Percentiles rank a stretch among this genome's conserved stretches.
Conservation (phyloP, 2,329 filamentous ascomycete genomes). For the Fusarium redolens region DNA sequence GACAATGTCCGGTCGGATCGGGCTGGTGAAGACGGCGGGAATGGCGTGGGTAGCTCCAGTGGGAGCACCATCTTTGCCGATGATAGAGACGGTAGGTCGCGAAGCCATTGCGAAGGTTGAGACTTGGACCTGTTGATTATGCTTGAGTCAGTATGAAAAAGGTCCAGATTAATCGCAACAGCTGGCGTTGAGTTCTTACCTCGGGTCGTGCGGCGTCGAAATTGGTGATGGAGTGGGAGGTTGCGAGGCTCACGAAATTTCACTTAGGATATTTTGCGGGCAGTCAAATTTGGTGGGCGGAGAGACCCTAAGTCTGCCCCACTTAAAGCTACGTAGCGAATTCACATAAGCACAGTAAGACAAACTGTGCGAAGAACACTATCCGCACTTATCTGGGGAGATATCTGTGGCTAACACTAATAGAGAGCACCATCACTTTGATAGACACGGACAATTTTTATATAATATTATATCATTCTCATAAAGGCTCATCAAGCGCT, state of each 20-base stretch:
- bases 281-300: slow-evolving; percentile 52
- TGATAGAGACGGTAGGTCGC: slow-evolving; percentile 97
- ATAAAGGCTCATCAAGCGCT: slow-evolving; percentile 27
- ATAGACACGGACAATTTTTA: not conserved
- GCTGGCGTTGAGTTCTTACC: slow-evolving; percentile 47
- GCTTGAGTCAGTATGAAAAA: slow-evolving; percentile 35
- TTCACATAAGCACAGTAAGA: not conserved
- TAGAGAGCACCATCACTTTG: not conserved
- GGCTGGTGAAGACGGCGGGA: slow-evolving; percentile 95
- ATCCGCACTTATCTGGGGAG: not conserved
- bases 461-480: slow-evolving; percentile 30
- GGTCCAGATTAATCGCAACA: slow-evolving; percentile 9
- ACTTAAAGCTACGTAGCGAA: slow-evolving; percentile 45
- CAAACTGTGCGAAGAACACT: not conserved
- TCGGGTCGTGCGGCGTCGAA: slow-evolving; percentile 56
- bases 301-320: slow-evolving; percentile 53
- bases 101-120: slow-evolving; percentile 80
- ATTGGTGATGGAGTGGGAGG: slow-evolving; percentile 51
- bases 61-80: slow-evolving; percentile 94
- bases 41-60: slow-evolving; percentile 90
- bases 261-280: slow-evolving; percentile 49
- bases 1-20: slow-evolving; percentile 99
- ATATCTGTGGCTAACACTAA: not conserved
- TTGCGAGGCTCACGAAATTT: slow-evolving; percentile 52
- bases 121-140: slow-evolving; percentile 50